Percentiles rank a stretch among this genome's conserved stretches.
Evolutionary conservation across 148 eudicot species (phyloP).

Genomic region (Chenopodium suecicum): DNA sequence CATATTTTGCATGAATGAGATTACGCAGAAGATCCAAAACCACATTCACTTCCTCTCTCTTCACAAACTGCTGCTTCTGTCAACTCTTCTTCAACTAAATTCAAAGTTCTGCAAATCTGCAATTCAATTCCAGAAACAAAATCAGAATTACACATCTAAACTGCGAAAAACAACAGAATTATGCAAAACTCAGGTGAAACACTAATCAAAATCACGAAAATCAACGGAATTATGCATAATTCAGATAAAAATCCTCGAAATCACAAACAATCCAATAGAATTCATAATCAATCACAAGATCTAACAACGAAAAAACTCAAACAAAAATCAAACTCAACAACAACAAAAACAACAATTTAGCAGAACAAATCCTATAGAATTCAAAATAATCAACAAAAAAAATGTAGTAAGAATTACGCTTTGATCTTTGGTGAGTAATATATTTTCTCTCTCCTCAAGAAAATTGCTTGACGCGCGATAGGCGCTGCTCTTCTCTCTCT

Average conservation of each 20-base stretch:
- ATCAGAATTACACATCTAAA: not conserved
- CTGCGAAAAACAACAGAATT: not conserved
- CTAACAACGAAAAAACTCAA: not conserved
- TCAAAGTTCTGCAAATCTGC: constrained; percentile 4
- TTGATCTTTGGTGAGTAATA: not conserved
- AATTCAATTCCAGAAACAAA: not conserved
- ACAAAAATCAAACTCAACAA: not conserved
- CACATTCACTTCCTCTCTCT: constrained; percentile 26
- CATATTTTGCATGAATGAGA: constrained; percentile 12
- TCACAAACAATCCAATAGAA: too few relatives aligned
- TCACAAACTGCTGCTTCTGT: not conserved
- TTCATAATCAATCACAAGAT: constrained; percentile 1
- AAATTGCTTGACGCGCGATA: constrained; percentile 22
- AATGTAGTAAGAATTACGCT: not conserved
- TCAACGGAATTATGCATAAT: constrained; percentile 1
- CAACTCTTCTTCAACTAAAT: not conserved
- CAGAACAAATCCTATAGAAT: not conserved
- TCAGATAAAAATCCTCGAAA: not conserved
- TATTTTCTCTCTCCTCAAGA: not conserved
- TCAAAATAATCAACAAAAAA: not conserved
- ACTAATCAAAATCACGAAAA: not conserved
- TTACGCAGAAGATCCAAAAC: constrained; percentile 23
- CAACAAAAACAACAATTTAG: constrained; percentile 35
- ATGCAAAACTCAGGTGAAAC: constrained; percentile 20
- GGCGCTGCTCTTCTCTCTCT: constrained; percentile 7